Base-by-base conservation (phyloP, 2,329 filamentous ascomycete species). In the Colletotrichum horii region DNA sequence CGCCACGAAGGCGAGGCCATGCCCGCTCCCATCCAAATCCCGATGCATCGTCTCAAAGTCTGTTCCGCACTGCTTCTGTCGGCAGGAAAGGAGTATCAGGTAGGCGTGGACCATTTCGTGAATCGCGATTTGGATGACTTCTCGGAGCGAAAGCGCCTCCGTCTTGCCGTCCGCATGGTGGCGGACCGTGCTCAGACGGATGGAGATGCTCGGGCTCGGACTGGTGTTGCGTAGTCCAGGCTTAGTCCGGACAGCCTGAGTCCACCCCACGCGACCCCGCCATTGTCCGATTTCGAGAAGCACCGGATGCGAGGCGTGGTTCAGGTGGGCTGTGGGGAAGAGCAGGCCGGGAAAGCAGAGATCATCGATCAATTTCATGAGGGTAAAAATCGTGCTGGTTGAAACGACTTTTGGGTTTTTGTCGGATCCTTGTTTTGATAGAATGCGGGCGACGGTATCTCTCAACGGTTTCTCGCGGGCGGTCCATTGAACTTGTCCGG, bases 71-170 rank as follows among this genome's bases (percentile, higher is more conserved):
- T 76, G 64, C 19, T 60, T 74, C 14, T 38, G 26, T 8, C 67
- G 71, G 24, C 72, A 76, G 8, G 72, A 72, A 11, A 77, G 55
- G 24, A 77, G 19, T 22, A 76, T 16, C 9, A 77, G 62, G 16
- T 77, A 77, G 5, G 74, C 74, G 55, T 77, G 70, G 38, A 79
- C 26, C 58, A 82, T 79, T 8, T 79, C 79, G 26, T 80, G 77
- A 2, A 84, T 76, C 2, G 84, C 77, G 34, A 78, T 74, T 73
- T 82, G 78, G 26, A 85, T 77, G 15, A 85, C 81, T 36, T 81
- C 81, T n/a, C 11, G 36, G 32, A 76, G 79, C 75, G 65, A 85
- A 81, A 24, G 28, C 8, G 19, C 32, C 30, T 66, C 71, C 26
- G 28, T 24, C 26, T 22, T 69, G 56, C 56, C 64, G 43, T 64